These are phyloP conservation scores for Xanthoparmelia taractica DNA, from an alignment of 495 filamentous ascomycete genomes.

Conservation along the genomic window DNA sequence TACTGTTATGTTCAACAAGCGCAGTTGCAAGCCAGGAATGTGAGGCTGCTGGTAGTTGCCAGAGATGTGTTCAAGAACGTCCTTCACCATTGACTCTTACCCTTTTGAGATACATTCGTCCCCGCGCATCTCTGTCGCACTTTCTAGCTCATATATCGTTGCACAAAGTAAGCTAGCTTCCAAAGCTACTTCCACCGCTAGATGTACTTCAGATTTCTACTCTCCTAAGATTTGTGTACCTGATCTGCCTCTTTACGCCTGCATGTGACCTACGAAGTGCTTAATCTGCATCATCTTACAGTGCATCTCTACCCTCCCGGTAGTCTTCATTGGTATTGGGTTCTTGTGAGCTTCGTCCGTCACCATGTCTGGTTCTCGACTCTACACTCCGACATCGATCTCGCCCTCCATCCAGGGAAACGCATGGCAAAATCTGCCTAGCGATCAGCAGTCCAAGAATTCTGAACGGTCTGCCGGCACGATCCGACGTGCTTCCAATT, in stretches of 20 bases:
- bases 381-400: neutral
- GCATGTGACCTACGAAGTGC: neutral
- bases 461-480: slow-evolving; percentile 19
- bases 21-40: neutral
- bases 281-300: slow-evolving; percentile 6
- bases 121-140: neutral
- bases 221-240: neutral
- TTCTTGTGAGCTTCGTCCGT: neutral
- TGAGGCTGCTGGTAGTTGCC: neutral
- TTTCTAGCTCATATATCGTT: neutral
- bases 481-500: slow-evolving; percentile 12
- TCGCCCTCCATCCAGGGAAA: slow-evolving; percentile 1
- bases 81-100: neutral
- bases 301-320: slow-evolving; percentile 12
- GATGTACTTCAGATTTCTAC: neutral
- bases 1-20: neutral
- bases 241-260: neutral
- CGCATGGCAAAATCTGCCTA: neutral
- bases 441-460: slow-evolving; percentile 15
- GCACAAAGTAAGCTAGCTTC: neutral
- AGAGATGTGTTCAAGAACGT: neutral
- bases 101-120: neutral
- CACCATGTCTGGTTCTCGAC: neutral
- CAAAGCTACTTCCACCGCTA: neutral
- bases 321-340: neutral